These are phyloP conservation scores for Colletotrichum sp. DNA, from an alignment of 2,329 filamentous ascomycete genomes.

Conservation along the genomic window DNA sequence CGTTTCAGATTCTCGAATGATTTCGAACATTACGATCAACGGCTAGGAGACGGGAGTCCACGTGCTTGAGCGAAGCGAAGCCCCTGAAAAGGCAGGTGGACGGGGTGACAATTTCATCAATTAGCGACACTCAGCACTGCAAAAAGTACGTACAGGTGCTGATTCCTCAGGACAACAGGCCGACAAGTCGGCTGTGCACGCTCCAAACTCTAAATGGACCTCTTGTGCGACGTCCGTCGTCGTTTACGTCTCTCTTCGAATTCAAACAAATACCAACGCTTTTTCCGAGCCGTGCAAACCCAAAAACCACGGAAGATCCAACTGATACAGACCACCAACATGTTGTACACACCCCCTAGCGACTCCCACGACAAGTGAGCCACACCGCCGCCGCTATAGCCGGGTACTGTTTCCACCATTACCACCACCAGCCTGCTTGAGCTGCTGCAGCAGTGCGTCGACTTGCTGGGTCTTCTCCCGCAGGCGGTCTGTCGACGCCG, in stretches of 20 bases:
- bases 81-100: not conserved
- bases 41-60: not conserved
- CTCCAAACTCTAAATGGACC: constrained; percentile 15
- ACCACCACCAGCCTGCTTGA: constrained; percentile 1
- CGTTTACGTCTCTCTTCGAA: not conserved
- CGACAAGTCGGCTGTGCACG: not conserved
- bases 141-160: not conserved
- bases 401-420: not conserved
- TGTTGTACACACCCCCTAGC: not conserved
- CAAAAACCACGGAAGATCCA: not conserved
- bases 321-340: not conserved
- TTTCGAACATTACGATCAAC: not conserved
- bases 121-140: not conserved
- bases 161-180: constrained; percentile 1
- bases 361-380: not conserved
- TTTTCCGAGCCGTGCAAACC: not conserved
- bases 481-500: constrained; percentile 3
- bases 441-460: constrained; percentile 3
- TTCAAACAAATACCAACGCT: not conserved
- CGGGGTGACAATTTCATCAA: not conserved
- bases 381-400: not conserved
- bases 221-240: not conserved
- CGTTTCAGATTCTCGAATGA: not conserved
- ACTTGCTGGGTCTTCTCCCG: constrained; percentile 1
- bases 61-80: not conserved